Base-by-base conservation (phyloP, 2,329 filamentous ascomycete genomes). In the Pestalotiopsis sp. region DNA sequence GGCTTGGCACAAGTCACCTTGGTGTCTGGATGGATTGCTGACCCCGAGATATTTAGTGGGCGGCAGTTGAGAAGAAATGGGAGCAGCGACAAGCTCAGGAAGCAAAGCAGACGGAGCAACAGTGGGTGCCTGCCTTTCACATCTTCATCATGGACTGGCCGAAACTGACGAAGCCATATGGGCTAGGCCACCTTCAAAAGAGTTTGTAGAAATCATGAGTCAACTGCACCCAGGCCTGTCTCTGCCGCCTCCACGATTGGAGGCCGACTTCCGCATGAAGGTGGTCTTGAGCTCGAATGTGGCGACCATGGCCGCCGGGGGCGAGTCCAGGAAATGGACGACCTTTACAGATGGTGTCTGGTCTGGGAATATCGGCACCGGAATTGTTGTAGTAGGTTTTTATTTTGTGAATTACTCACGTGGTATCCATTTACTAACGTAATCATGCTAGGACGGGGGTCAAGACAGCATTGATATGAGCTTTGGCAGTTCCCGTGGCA, bases 211-310 rank as follows among this genome's bases (percentile, higher is more conserved):
- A 26, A 63, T 67, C 1, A 64, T 68, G 67, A 68, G 55, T 30
- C 64, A 64, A 22, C 72, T 75, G 55, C 73, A 70, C 26, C 75
- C 75, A 14, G 67, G 71, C 11, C 63, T 74, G 57, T 70, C 74
- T 13, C 70, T 77, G 40, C 73, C 75, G 40, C 64, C 66, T 1
- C 76, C 75, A 24, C 66, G 65, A 5, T 58, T 77, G 3, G 72
- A 74, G 48, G 70, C 71, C 13, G 73, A 76, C 56, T 77, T 77
- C 55, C 75, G 76, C 30, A 73, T 77, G 73, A 70, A 64, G 55
- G 70, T 75, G 17, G 67, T 71, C 40, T 64, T 76, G 52, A 75
- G 69, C 64, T 20, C 75, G 1, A 71, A 74, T 44, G 73, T 71
- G 39, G 76, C 75, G 22, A 73, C 73, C 9, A 65, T 77, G 57